Evolutionary conservation across 2,329 filamentous ascomycete genomes (phyloP), one percentile per base, ranked within the genome.

Genomic region (Scedosporium boydii): DNA sequence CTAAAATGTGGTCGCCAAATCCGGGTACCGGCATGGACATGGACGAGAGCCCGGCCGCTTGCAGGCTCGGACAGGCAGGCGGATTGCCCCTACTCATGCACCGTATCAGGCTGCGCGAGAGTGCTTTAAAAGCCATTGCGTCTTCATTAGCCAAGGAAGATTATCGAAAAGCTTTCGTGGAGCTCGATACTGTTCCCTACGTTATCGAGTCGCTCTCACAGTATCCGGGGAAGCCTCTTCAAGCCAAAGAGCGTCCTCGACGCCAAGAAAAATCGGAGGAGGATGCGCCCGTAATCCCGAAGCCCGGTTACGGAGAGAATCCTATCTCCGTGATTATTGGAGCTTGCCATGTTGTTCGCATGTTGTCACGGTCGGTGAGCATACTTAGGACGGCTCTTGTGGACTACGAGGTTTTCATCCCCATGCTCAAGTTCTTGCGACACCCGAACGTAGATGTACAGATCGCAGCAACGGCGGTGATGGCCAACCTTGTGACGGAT

Each of bases 361-460:
- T 92, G 71, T 79, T 98, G 58, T 91, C 91, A 2, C 85, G 95
- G 51, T 96, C 92, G 1, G 88, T 96, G 23, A 90, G 85, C 71
- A 87, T 93, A 53, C 77, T 98, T 18, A 81, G 95, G 59, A 98
- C 95, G 3, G 89, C 88, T 59, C 77, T 99, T 57, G 90, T 96
- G 63, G 95, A 99, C 73, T 86, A 91, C 64, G 89, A 87, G 5
- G 87, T 96, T 59, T 88, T 89, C 1, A 82, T 86, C 67, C 93
- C 93, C 3, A 77, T 96, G 6, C 88, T 93, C 67, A 79, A 80
- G 34, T 84, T 97, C 56, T 80, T 98, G 66, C 85, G 81, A 63
- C 89, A 95, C 72, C 80, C 82, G 6, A 85, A 95, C 67, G 76
- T 91, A 38, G 87, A 93, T 60, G 87, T 98, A 4, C 89, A 93